Base-by-base conservation (phyloP, 2,329 filamentous ascomycete genomes). In the Rachicladosporium sp. region DNA sequence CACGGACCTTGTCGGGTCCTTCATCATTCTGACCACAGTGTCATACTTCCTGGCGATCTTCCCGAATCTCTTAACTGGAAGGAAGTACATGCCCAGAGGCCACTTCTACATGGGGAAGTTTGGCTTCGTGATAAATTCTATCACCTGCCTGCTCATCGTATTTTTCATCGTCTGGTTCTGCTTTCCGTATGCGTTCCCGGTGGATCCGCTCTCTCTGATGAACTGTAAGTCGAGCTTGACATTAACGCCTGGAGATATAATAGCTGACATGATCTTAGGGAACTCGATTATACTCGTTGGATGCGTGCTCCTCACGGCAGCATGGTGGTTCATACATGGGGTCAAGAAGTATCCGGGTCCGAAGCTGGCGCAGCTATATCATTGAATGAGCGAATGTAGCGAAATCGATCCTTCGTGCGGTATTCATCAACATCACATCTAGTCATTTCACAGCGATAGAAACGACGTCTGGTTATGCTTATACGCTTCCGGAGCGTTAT, bases 241-340 rank as follows among this genome's bases (percentile, higher is more conserved):
- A 13, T 12, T 1, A 10, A 38, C 29, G 29, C 29, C 11, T 2
- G 43, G 67, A 63, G 66, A 12, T 68, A 58, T 19, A 19, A 19
- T 19, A 19, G 35, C 44, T 46, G 53, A 61, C 2, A 46, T 34
- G 65, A 19, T 68, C 9, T 63, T 66, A 53, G 62, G 41, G 64
- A 74, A 72, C 52, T 69, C 65, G 43, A 71, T 74, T 3, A 71
- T 74, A 40, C 53, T 74, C 13, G 65, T 65, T 11, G 68, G 72
- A 13, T 59, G 66, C 33, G 47, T 73, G n/a, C 46, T 57, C 1
- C 41, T 74, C 4, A 71, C 69, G 0, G 56, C 56, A 0, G 41
- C 65, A 3, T 73, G 70, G 70, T 74, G 71, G 70, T 42, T 68
- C 4, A 37, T 67, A 2, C 65, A 73, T 41, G 70, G 66, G 3